Evolutionary conservation across 108 stramenopile genomes (phyloP), one percentile per base, ranked within the genome.

Genomic region (Pseudonitzschia delicatissima): DNA sequence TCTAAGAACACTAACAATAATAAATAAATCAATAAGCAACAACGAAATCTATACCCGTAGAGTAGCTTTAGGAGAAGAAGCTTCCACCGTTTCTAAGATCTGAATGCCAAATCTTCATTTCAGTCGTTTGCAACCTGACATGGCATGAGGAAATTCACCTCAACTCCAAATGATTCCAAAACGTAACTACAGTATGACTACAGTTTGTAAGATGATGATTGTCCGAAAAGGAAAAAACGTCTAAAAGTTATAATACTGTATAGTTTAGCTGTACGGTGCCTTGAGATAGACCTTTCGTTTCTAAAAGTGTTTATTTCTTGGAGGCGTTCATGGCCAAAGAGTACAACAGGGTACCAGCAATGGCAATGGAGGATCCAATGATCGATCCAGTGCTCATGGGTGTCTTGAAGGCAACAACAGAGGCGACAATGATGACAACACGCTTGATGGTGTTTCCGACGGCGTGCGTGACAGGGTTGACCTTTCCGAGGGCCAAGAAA

Each of bases 381-480:
- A 95, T 87, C 45, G 90, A 84, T 64, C 92, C 95, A n/a, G 87
- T 89, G 29, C 87, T 87, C 93, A 98, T 95, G 4, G 92, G 94
- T 27, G 96, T 97, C 87, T 95, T 94, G 87, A 97, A 98, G 49
- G 95, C 94, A 66, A 97, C 70, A 44, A 97, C 93, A 20, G 91
- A 90, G 21, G 98, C 95, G 44, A 96, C 93, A 69, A 98, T 97
- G 69, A 98, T 96, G 29, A 98, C 97, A 39, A 98, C 96, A 59
- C 98, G 93, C 89, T 98, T 98, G 91, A 98, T 97, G 62, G 96
- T 97, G 89, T 98, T 98, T 51, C 98, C 98, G 53, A 98, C 98
- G 44, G 98, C 98, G 69, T 96, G 96, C 17, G 93, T 97, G 21
- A 97, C 93, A 40, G 96, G 96, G 76, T 95, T 93, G 67, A 97